Conservation (phyloP, 176 grass and related monocot species). For the Hyparrhenia diplandra region DNA sequence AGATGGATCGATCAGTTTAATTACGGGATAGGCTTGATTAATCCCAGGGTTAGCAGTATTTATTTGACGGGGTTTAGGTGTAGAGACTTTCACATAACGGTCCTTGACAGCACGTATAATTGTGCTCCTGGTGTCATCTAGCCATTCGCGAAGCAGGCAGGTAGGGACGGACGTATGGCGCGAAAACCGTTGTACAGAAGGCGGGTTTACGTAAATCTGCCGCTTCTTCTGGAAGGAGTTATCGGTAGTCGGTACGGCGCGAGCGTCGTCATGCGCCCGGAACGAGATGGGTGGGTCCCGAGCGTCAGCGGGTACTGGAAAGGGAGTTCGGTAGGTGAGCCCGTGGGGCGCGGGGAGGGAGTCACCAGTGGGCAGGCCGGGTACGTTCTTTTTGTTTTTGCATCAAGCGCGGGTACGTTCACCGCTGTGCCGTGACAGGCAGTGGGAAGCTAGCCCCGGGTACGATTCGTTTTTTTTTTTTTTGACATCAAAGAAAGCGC, state of each 20-base stretch:
- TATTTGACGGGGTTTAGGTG: constrained; percentile 6
- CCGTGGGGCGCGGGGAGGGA: not conserved
- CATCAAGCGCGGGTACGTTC: no score
- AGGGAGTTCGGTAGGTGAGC: not conserved
- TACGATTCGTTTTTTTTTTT: no score
- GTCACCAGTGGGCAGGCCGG: no score
- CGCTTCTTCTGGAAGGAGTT: no score
- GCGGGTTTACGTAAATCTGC: not conserved
- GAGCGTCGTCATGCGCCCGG: not conserved
- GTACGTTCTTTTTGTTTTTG: no score
- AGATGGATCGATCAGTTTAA: not conserved
- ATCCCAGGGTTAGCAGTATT: not conserved
- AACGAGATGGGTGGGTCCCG: not conserved
- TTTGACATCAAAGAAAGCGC: no score
- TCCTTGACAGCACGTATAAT: not conserved
- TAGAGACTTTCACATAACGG: not conserved
- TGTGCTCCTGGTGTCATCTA: no score
- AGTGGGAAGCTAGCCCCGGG: no score
- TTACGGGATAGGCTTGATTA: constrained; percentile 7
- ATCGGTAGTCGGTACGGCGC: not conserved
- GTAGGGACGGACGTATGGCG: fast-evolving
- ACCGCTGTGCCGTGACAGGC: no score
- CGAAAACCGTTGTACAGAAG: not conserved
- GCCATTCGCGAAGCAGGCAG: no score
- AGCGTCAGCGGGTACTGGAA: constrained; percentile 27